Evolutionary conservation across 371 early-diverging fungal genomes (phyloP).

Genomic region (Rhizopus stolonifer): DNA sequence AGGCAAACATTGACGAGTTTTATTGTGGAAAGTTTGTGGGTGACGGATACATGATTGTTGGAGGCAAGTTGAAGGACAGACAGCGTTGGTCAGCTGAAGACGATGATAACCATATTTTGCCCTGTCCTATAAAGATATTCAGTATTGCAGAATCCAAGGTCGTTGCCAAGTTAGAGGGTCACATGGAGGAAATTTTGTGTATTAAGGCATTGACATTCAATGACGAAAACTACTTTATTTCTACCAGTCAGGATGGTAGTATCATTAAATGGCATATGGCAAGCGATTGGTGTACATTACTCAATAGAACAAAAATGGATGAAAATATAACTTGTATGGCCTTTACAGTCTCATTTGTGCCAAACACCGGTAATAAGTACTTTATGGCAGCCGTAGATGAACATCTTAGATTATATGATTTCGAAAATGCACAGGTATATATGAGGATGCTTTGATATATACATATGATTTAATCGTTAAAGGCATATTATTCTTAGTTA

Average conservation of each 20-base stretch:
- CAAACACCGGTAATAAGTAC: slow-evolving; percentile 88
- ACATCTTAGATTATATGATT: slow-evolving; percentile 82
- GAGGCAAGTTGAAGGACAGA: slow-evolving; percentile 75
- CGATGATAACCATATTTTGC: slow-evolving; percentile 88
- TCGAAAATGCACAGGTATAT: slow-evolving; percentile 70
- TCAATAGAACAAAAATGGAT: slow-evolving; percentile 60
- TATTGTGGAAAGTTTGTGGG: slow-evolving; percentile 77
- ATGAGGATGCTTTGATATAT: neutral
- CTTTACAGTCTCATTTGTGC: slow-evolving; percentile 90
- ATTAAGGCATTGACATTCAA: slow-evolving; percentile 74
- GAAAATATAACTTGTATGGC: slow-evolving; percentile 93
- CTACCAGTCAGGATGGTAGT: slow-evolving; percentile 92
- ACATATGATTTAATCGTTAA: neutral
- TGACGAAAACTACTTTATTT: slow-evolving; percentile 77
- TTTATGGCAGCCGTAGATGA: slow-evolving; percentile 89
- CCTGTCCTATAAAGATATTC: slow-evolving; percentile 89
- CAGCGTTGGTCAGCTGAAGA: slow-evolving; percentile 84
- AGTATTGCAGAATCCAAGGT: slow-evolving; percentile 73
- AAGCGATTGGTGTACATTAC: slow-evolving; percentile 67
- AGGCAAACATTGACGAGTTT: slow-evolving; percentile 87
- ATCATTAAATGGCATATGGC: slow-evolving; percentile 85
- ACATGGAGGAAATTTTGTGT: slow-evolving; percentile 83
- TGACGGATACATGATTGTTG: slow-evolving; percentile 33
- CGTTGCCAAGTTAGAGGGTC: slow-evolving; percentile 70
- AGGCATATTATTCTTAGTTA: slow-evolving; percentile 34